Percentiles rank a stretch among this genome's conserved stretches.
Conservation (phyloP, 352 stramenopile species). For the Phytophthora macrochlamydospora region DNA sequence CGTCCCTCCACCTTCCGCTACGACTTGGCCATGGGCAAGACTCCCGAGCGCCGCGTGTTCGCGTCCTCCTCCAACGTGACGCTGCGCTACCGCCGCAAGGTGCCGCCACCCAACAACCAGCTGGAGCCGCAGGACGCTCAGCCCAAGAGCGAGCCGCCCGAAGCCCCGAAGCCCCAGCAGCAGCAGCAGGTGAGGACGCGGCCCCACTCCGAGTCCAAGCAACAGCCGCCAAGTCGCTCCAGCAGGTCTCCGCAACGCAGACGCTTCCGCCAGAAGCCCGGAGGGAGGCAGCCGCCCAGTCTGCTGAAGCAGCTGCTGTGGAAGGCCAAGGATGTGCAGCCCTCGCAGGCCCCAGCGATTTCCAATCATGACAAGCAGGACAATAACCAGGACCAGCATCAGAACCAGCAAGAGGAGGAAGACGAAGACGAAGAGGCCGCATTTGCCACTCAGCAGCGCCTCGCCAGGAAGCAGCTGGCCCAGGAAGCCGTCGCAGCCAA, state of each 20-base stretch:
- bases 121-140: conserved; percentile 14
- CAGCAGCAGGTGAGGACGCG: conserved; percentile 1
- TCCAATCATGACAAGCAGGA: no score
- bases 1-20: conserved; percentile 12
- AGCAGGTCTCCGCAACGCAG: conserved; percentile 11
- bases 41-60: conserved; percentile 43
- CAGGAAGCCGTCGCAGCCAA: conserved; percentile 21
- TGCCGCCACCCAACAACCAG: conserved; percentile 31
- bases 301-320: conserved; percentile 68
- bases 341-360: conserved; percentile 1
- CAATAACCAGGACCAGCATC: background rate
- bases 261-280: conserved; percentile 13
- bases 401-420: background rate
- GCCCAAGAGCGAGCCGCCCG: no score
- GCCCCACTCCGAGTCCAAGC: background rate
- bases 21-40: conserved; percentile 50
- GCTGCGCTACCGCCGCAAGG: conserved; percentile 64
- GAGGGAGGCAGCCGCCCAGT: conserved; percentile 9
- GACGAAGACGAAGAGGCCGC: conserved; percentile 48
- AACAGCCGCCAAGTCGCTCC: conserved; percentile 1
- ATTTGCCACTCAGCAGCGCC: conserved; percentile 47
- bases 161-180: background rate
- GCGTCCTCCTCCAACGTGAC: conserved; percentile 9
- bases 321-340: conserved; percentile 54
- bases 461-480: conserved; percentile 44